Percentiles rank a stretch among this genome's conserved stretches.
These are phyloP conservation scores for Penicillium fimorum DNA, from an alignment of 495 filamentous ascomycete species.

Conservation along the genomic window DNA sequence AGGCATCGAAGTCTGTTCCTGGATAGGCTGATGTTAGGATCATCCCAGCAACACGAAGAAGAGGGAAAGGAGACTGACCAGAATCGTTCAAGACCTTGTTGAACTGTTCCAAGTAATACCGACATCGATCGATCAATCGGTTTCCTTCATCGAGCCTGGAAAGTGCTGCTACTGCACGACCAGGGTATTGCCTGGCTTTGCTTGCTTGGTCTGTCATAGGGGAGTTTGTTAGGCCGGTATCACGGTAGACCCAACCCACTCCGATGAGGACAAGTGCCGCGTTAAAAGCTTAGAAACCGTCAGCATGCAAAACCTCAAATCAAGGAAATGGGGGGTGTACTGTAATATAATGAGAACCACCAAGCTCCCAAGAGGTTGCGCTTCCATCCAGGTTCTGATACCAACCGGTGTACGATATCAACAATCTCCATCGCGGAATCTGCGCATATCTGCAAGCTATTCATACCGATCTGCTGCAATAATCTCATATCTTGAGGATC, in stretches of 20 bases:
- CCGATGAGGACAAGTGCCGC: conserved; percentile 39
- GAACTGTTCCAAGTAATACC: conserved; percentile 36
- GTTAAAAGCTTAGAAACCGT: conserved; percentile 34
- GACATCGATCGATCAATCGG: conserved; percentile 40
- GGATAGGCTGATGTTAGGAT: not conserved
- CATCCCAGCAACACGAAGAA: not conserved
- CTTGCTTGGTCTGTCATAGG: conserved; percentile 15
- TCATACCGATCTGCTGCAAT: conserved; percentile 35
- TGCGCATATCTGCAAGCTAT: conserved; percentile 36
- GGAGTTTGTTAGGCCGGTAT: conserved; percentile 11
- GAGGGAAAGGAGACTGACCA: conserved; percentile 18
- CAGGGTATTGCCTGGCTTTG: conserved; percentile 20
- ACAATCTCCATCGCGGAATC: conserved; percentile 41
- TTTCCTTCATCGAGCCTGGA: conserved; percentile 39
- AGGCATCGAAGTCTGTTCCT: not conserved
- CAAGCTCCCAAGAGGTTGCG: conserved; percentile 38
- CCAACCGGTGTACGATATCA: conserved; percentile 33
- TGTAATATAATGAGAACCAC: conserved; percentile 46
- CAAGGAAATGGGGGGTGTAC: conserved; percentile 17
- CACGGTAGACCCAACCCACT: conserved; percentile 27
- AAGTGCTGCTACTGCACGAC: conserved; percentile 34
- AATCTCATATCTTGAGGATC: conserved; percentile 24
- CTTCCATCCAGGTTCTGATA: conserved; percentile 23
- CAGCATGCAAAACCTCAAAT: not conserved
- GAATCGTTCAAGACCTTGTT: conserved; percentile 25